Conservation (phyloP, 768 basidiomycete genomes). For the Leccinum subgranulosum region DNA sequence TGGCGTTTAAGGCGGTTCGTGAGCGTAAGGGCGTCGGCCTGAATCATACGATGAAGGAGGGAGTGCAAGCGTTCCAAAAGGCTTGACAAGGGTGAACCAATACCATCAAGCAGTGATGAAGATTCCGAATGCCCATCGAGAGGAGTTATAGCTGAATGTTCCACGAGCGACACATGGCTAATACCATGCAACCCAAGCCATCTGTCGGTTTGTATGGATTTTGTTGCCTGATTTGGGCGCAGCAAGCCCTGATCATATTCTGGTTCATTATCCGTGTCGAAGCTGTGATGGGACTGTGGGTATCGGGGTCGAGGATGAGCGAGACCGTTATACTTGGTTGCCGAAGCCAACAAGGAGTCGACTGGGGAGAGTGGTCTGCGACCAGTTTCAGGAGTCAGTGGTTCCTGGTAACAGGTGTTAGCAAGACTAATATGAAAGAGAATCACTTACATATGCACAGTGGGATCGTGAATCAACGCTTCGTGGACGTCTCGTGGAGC, state of each 20-base stretch:
- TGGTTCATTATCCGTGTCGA: slow-evolving; percentile 46
- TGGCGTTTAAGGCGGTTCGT: slow-evolving; percentile 91
- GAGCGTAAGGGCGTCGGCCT: slow-evolving; percentile 84
- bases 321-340: slow-evolving; percentile 25
- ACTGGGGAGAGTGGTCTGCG: slow-evolving; percentile 41
- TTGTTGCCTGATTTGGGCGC: slow-evolving; percentile 48
- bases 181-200: slow-evolving; percentile 28
- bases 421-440: not conserved
- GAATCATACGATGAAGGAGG: slow-evolving; percentile 59
- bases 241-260: slow-evolving; percentile 31
- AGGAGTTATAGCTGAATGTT: slow-evolving; percentile 43
- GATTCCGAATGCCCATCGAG: slow-evolving; percentile 70
- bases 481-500: slow-evolving; percentile 29
- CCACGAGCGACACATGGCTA: slow-evolving; percentile 33
- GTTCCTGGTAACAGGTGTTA: slow-evolving; percentile 32
- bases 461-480: slow-evolving; percentile 35
- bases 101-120: slow-evolving; percentile 63
- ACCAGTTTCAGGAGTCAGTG: slow-evolving; percentile 45
- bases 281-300: slow-evolving; percentile 27
- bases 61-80: slow-evolving; percentile 62
- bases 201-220: slow-evolving; percentile 67
- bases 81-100: slow-evolving; percentile 44
- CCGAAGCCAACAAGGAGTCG: slow-evolving; percentile 31
- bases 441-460: slow-evolving; percentile 33
- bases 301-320: slow-evolving; percentile 24